Evolutionary conservation across 2,329 filamentous ascomycete genomes (phyloP).

Genomic region (Cordyceps pruinosa): DNA sequence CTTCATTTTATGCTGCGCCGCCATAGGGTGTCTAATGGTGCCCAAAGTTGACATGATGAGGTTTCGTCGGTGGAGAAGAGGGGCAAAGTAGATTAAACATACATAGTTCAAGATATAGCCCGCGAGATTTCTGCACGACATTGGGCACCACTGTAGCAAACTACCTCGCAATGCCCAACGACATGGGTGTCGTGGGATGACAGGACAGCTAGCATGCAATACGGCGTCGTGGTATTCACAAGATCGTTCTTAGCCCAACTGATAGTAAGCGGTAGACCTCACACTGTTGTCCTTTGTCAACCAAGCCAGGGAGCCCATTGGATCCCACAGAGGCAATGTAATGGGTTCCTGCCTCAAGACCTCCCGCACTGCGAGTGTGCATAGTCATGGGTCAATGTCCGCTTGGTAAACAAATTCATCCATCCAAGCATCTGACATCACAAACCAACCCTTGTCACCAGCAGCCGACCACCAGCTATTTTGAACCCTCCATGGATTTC

Average conservation of each 20-base stretch:
- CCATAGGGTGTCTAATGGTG: neutral
- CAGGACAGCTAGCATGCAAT: neutral
- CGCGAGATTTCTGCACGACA: neutral
- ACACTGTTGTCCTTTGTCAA: neutral
- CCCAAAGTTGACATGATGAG: neutral
- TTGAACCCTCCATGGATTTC: conserved; percentile 74
- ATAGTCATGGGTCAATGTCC: conserved; percentile 67
- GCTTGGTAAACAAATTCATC: conserved; percentile 80
- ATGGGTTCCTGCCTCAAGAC: conserved; percentile 64
- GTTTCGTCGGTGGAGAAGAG: neutral
- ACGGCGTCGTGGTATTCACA: neutral
- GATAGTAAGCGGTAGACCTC: neutral
- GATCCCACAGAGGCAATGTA: conserved; percentile 71
- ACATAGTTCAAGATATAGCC: neutral
- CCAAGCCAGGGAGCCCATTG: conserved; percentile 66
- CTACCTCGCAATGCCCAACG: neutral
- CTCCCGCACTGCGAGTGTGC: conserved; percentile 59
- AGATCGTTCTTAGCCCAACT: neutral
- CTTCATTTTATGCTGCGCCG: neutral
- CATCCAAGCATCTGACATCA: conserved; percentile 80
- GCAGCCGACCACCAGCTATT: conserved; percentile 70
- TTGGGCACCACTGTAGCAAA: neutral
- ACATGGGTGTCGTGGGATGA: neutral
- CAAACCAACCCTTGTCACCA: conserved; percentile 77
- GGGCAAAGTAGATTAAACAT: neutral